phyloP scores from a whole-genome alignment of 1,139 yeast species.

The Meyerozyma carpophila region DNA sequence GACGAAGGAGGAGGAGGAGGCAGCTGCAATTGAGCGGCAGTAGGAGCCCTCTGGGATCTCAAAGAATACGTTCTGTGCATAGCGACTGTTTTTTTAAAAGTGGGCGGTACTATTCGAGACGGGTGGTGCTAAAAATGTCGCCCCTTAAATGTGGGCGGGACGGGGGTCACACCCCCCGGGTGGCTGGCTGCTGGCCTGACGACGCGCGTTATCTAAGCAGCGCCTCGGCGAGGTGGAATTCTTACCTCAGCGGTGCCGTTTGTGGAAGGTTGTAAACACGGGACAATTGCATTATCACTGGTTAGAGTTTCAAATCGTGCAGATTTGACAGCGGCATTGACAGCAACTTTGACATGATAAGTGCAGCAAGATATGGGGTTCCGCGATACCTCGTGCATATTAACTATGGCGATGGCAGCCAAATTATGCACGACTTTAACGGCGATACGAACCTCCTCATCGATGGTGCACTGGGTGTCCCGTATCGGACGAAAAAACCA shows the following conservation, averaged over 20 bases:
- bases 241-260: not conserved
- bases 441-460: too few relatives aligned
- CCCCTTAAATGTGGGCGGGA: constrained; percentile 1
- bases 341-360: not conserved
- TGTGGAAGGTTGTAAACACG: not conserved
- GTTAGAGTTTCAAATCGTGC: not conserved
- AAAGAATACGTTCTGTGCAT: constrained; percentile 85
- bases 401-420: not conserved
- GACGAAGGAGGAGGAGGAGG: constrained; percentile 80
- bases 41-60: constrained; percentile 75
- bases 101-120: not conserved
- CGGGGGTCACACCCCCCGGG: not conserved
- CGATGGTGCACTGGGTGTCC: not conserved
- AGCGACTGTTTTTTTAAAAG: not conserved
- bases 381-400: not conserved
- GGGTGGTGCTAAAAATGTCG: constrained; percentile 1
- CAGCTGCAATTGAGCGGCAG: constrained; percentile 73
- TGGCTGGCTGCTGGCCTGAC: not conserved
- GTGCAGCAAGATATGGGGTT: not conserved
- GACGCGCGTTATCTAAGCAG: not conserved
- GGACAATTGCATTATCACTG: not conserved
- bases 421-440: not conserved
- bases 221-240: not conserved
- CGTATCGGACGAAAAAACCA: too few relatives aligned
- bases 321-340: too few relatives aligned